A percentile compares a stretch with the other conserved stretches of the same genome.
Evolutionary conservation across 106 monocot species (phyloP).

Genomic region (Acorus gramineus): DNA sequence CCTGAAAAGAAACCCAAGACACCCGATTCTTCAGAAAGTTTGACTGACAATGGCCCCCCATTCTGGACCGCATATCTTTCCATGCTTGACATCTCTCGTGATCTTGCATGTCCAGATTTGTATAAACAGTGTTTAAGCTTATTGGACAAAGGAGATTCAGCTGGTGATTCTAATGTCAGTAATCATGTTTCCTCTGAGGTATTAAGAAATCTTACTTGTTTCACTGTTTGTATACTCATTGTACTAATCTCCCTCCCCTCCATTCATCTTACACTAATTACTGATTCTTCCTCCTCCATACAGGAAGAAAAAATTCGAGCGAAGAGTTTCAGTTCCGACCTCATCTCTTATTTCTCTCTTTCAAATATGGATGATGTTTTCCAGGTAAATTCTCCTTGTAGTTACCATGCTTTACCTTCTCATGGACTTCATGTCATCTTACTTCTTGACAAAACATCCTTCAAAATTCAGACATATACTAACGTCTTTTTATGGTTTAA

Average conservation of each 20-base stretch:
- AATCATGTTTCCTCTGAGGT: slow-evolving; percentile 14
- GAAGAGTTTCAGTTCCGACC: slow-evolving; percentile 6
- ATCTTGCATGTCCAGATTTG: slow-evolving; percentile 37
- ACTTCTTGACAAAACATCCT: neutral
- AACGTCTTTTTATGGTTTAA: neutral
- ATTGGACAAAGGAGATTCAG: slow-evolving; percentile 10
- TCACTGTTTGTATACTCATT: neutral
- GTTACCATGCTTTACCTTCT: neutral
- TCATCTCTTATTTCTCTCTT: slow-evolving; percentile 25
- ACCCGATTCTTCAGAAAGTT: slow-evolving; percentile 11
- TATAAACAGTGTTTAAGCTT: slow-evolving; percentile 31
- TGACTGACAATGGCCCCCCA: slow-evolving; percentile 6
- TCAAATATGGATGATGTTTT: slow-evolving; percentile 25
- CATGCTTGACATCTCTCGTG: slow-evolving; percentile 33
- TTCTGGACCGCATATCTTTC: slow-evolving; percentile 25
- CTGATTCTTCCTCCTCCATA: slow-evolving; percentile 4
- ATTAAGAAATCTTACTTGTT: neutral
- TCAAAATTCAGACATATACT: neutral
- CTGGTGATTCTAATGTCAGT: neutral
- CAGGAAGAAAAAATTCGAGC: slow-evolving; percentile 1
- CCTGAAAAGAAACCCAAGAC: slow-evolving; percentile 6
- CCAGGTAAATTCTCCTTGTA: slow-evolving; percentile 27
- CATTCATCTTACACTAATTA: neutral
- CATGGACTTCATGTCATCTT: too few species aligned
- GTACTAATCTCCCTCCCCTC: neutral